Evolutionary conservation across 2,329 filamentous ascomycete species (phyloP).

Genomic region (Exophiala phaeomuriformis): DNA sequence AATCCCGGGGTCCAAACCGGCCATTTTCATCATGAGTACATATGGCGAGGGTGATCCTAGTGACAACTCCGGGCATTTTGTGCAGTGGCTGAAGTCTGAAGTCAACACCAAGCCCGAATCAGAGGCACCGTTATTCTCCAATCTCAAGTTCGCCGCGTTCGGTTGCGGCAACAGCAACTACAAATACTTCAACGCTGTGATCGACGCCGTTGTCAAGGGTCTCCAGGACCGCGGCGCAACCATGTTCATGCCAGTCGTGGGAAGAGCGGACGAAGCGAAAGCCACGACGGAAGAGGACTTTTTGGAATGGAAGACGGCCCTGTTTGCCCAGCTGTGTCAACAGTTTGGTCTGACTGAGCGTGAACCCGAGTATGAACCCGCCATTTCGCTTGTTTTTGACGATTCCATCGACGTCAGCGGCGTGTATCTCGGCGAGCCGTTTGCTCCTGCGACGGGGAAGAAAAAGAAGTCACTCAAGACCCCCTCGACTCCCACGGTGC

Average conservation of each 20-base stretch:
- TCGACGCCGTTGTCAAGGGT: constrained; percentile 31
- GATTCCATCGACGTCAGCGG: constrained; percentile 30
- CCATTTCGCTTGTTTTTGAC: constrained; percentile 59
- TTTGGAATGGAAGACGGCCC: constrained; percentile 35
- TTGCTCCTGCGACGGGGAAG: not conserved
- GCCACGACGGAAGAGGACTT: constrained; percentile 41
- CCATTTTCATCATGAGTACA: constrained; percentile 34
- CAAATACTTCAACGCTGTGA: constrained; percentile 41
- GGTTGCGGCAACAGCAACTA: constrained; percentile 44
- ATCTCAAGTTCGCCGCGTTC: constrained; percentile 37
- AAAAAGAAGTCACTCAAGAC: not conserved
- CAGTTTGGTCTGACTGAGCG: constrained; percentile 68
- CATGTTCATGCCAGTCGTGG: constrained; percentile 25
- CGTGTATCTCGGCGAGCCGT: constrained; percentile 17
- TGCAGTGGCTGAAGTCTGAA: constrained; percentile 31
- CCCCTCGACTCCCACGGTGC: not conserved
- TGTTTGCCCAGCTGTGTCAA: constrained; percentile 28
- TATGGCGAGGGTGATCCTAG: constrained; percentile 37
- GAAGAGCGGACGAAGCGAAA: constrained; percentile 37
- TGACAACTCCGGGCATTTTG: constrained; percentile 34
- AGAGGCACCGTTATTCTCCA: constrained; percentile 20
- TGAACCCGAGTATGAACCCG: constrained; percentile 80
- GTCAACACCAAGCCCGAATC: not conserved
- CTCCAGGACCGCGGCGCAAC: constrained; percentile 29
- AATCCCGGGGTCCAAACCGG: constrained; percentile 27